Evolutionary conservation across 108 stramenopile genomes (phyloP).

Genomic region (Fistulifera solaris): DNA sequence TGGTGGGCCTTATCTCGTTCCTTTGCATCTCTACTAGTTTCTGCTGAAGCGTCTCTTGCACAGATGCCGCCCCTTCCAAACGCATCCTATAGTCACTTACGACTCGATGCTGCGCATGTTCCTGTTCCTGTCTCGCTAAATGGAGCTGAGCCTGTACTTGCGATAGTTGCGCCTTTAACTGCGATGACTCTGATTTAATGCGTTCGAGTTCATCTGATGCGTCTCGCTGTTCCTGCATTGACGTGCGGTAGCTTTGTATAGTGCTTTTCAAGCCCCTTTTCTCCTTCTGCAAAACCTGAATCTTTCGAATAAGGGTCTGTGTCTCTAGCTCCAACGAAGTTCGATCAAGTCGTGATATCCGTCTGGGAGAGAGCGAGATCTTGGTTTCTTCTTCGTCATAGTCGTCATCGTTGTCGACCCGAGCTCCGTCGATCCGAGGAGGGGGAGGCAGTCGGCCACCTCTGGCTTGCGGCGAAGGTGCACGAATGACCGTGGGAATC

Average conservation of each 20-base stretch:
- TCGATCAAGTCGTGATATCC: constrained; percentile 34
- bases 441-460: constrained; percentile 3
- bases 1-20: constrained; percentile 24
- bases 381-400: no score
- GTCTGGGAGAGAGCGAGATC: constrained; percentile 20
- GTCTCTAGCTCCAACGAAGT: constrained; percentile 40
- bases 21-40: not conserved
- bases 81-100: constrained; percentile 3
- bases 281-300: constrained; percentile 36
- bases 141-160: no score
- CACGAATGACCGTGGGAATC: constrained; percentile 3
- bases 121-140: constrained; percentile 1
- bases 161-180: no score
- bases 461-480: not conserved
- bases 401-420: constrained; percentile 1
- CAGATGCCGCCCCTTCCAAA: not conserved
- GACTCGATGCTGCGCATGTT: not conserved
- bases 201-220: not conserved
- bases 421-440: not conserved
- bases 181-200: no score
- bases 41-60: no score
- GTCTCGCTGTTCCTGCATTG: constrained; percentile 22
- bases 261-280: constrained; percentile 18
- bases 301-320: constrained; percentile 33
- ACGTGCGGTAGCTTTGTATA: constrained; percentile 35